phyloP scores from a whole-genome alignment of 768 basidiomycete genomes.

The Termitomyces sp. region DNA sequence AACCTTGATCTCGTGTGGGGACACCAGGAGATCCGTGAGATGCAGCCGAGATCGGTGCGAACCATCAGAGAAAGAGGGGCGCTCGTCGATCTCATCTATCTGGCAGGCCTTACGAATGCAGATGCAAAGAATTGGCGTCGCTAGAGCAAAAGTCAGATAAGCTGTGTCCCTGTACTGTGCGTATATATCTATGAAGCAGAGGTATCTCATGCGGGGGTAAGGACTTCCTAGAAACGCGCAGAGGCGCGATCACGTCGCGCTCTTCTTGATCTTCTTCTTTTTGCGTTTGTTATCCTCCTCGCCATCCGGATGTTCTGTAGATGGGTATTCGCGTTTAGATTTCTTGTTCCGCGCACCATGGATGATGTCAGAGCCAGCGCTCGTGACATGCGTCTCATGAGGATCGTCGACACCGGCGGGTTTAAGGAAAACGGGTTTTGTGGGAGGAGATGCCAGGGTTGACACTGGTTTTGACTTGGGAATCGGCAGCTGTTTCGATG shows the following conservation, averaged over 20 bases:
- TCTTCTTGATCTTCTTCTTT: conserved; percentile 22
- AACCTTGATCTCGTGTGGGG: not conserved
- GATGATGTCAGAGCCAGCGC: conserved; percentile 13
- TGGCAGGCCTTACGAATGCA: not conserved
- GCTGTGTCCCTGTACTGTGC: not conserved
- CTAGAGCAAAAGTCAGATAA: conserved; percentile 1
- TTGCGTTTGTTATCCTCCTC: conserved; percentile 26
- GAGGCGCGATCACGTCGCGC: conserved; percentile 1
- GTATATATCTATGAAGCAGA: not conserved
- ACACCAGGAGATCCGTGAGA: not conserved
- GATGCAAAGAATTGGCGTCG: not conserved
- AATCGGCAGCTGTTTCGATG: conserved; percentile 13
- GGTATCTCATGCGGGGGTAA: not conserved
- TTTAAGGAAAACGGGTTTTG: conserved; percentile 39
- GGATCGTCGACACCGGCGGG: conserved; percentile 57
- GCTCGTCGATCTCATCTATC: conserved; percentile 1
- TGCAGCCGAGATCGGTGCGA: not conserved
- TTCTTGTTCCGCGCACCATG: conserved; percentile 24
- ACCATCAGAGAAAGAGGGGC: not conserved
- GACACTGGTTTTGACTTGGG: not conserved
- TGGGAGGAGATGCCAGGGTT: not conserved
- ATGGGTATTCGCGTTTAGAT: conserved; percentile 25
- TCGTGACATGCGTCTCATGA: conserved; percentile 14
- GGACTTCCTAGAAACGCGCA: not conserved
- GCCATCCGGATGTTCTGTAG: conserved; percentile 17